phyloP scores from a whole-genome alignment of 2,329 filamentous ascomycete genomes.

The Mycosphaerella sp. region DNA sequence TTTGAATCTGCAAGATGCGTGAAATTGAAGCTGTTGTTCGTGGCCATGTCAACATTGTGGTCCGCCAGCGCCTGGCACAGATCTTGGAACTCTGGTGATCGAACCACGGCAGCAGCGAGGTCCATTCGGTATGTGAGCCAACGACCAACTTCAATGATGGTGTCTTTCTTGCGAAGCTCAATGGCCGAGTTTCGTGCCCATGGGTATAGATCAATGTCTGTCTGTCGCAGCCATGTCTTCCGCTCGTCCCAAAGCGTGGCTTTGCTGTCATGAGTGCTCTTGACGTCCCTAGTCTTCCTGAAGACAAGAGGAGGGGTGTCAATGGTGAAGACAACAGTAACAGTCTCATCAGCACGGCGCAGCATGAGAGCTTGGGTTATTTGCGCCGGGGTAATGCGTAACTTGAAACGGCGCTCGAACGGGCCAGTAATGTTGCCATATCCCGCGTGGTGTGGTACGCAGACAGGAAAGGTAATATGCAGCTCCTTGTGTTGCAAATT shows the following conservation, averaged over 20 bases:
- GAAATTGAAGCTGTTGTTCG: constrained; percentile 41
- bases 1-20: constrained; percentile 14
- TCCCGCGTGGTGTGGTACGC: background rate
- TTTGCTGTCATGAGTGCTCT: constrained; percentile 37
- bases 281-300: constrained; percentile 21
- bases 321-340: constrained; percentile 34
- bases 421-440: background rate
- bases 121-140: constrained; percentile 56
- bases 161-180: constrained; percentile 44
- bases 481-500: constrained; percentile 43
- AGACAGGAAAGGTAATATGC: constrained; percentile 39
- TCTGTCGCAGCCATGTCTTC: constrained; percentile 58
- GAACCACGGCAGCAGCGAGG: constrained; percentile 32
- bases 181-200: constrained; percentile 12
- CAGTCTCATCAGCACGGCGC: constrained; percentile 20
- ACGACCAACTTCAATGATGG: constrained; percentile 55
- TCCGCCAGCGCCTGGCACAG: constrained; percentile 55
- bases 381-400: constrained; percentile 24
- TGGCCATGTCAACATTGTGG: constrained; percentile 59
- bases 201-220: constrained; percentile 48
- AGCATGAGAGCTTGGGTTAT: constrained; percentile 15
- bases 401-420: constrained; percentile 16
- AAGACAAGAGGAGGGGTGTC: constrained; percentile 31
- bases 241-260: constrained; percentile 48
- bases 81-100: constrained; percentile 20